Percentiles rank a stretch among this genome's conserved stretches.
Conservation (phyloP, 2,329 filamentous ascomycete species). For the Botrytis paeoniae region DNA sequence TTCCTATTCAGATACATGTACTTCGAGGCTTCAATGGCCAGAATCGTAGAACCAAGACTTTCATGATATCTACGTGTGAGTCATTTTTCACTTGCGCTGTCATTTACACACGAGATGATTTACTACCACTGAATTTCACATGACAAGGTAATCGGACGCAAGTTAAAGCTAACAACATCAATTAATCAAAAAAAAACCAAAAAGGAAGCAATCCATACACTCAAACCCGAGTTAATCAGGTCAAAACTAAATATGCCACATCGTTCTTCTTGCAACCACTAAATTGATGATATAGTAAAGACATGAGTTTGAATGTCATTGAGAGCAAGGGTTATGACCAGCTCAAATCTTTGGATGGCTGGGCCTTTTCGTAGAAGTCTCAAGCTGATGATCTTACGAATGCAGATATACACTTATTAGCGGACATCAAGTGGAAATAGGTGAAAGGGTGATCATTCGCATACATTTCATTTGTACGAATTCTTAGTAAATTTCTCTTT, state of each 20-base stretch:
- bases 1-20: not conserved
- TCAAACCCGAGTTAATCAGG: not conserved
- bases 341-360: not conserved
- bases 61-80: not conserved
- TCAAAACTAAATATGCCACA: not conserved
- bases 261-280: not conserved
- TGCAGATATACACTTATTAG: not conserved
- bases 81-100: not conserved
- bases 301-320: rapidly evolving
- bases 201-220: not conserved
- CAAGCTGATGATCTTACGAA: not conserved
- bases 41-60: not conserved
- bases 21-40: not conserved
- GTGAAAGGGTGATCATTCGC: not conserved
- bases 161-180: not conserved
- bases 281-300: not conserved
- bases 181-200: not conserved
- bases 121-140: not conserved
- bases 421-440: not conserved
- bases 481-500: not conserved
- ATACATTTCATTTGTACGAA: not conserved
- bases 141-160: not conserved
- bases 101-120: not conserved
- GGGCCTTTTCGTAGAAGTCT: not conserved
- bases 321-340: not conserved